phyloP scores from a whole-genome alignment of 441 rosid species.

The Omphalea diandra region DNA sequence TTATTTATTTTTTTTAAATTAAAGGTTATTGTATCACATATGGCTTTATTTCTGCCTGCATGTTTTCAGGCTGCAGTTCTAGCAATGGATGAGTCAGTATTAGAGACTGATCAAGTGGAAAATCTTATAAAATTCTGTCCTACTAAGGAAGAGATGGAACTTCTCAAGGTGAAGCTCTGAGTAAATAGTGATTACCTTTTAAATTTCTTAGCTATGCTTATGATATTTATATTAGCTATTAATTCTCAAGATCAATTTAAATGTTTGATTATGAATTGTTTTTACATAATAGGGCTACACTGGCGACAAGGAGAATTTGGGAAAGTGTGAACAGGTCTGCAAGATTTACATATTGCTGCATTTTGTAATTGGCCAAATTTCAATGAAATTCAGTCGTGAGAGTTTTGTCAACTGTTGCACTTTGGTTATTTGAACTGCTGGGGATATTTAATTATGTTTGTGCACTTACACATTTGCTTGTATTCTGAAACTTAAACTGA shows the following conservation, averaged over 20 bases:
- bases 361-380: conserved; percentile 10
- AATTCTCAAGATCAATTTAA: conserved; percentile 1
- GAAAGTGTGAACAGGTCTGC: conserved; percentile 97
- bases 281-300: conserved; percentile 52
- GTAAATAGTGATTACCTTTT: conserved; percentile 21
- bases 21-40: neutral
- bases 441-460: conserved; percentile 4
- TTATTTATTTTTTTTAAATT: neutral
- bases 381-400: conserved; percentile 9
- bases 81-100: conserved; percentile 86
- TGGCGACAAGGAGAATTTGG: conserved; percentile 77
- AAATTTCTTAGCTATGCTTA: no score
- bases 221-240: conserved; percentile 12
- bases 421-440: conserved; percentile 14
- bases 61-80: conserved; percentile 82
- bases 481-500: conserved; percentile 11
- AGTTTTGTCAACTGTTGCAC: conserved; percentile 15
- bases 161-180: conserved; percentile 70
- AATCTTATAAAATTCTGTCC: conserved; percentile 98
- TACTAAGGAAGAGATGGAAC: conserved; percentile 98
- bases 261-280: conserved; percentile 15
- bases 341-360: conserved; percentile 13
- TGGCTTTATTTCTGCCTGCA: conserved; percentile 20
- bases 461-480: neutral
- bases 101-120: conserved; percentile 97